Conservation (phyloP, 2,329 filamentous ascomycete genomes). For the Exophiala oligosperma region DNA sequence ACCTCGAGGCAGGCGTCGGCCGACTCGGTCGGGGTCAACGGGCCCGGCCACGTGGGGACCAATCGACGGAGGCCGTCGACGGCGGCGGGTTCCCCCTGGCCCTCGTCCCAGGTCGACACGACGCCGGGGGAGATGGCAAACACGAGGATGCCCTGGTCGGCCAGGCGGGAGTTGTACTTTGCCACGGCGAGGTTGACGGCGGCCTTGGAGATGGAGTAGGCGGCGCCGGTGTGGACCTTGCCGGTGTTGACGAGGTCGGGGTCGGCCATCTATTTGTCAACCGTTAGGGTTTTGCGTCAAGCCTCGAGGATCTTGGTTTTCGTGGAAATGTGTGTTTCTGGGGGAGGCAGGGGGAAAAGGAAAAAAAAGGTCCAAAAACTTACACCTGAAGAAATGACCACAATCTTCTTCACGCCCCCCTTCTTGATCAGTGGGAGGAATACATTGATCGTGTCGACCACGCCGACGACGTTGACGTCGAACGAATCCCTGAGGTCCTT, state of each 20-base stretch:
- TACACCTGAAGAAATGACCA: slow-evolving; percentile 49
- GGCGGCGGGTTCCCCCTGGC: background rate
- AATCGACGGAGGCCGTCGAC: slow-evolving; percentile 2
- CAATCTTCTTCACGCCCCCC: slow-evolving; percentile 56
- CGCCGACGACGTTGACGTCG: slow-evolving; percentile 53
- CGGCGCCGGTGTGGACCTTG: slow-evolving; percentile 36
- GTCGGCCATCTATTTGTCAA: slow-evolving; percentile 40
- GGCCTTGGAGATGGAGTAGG: slow-evolving; percentile 54
- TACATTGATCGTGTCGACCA: slow-evolving; percentile 54
- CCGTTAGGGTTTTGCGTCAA: too few relatives aligned
- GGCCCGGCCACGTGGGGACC: slow-evolving; percentile 13
- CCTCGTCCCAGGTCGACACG: slow-evolving; percentile 40
- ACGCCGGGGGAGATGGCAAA: slow-evolving; percentile 54
- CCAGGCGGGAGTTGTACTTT: slow-evolving; percentile 55
- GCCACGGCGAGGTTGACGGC: slow-evolving; percentile 54
- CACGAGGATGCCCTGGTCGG: slow-evolving; percentile 53
- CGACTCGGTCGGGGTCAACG: slow-evolving; percentile 12
- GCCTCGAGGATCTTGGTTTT: too few relatives aligned
- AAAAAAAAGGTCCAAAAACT: too few relatives aligned
- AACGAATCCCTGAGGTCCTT: slow-evolving; percentile 37
- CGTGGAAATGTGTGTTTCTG: too few relatives aligned
- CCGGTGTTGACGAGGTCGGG: slow-evolving; percentile 41
- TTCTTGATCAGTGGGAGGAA: slow-evolving; percentile 56
- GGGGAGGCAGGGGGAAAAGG: too few relatives aligned
- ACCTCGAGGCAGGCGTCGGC: slow-evolving; percentile 10